Evolutionary conservation across 1,139 yeast species (phyloP).

Genomic region (Taphrina sp.): DNA sequence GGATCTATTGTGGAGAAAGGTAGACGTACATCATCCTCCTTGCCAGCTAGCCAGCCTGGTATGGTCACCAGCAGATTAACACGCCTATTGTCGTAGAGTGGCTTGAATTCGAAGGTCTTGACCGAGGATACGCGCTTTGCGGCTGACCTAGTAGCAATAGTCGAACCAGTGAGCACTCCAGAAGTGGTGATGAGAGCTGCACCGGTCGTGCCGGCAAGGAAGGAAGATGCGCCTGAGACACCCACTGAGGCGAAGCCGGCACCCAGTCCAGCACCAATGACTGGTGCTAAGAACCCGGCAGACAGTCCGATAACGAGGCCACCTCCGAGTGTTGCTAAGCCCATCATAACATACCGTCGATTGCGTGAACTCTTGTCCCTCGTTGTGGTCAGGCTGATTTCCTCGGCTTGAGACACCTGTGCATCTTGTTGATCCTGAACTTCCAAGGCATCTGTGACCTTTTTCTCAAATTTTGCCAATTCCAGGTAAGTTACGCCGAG

Average conservation of each 20-base stretch:
- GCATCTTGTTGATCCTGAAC: slow-evolving; percentile 60
- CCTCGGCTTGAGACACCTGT: slow-evolving; percentile 67
- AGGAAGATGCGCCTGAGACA: slow-evolving; percentile 84
- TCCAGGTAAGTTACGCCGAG: slow-evolving; percentile 63
- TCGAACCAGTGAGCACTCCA: slow-evolving; percentile 87
- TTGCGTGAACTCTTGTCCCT: slow-evolving; percentile 65
- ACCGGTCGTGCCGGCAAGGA: slow-evolving; percentile 95
- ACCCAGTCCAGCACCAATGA: slow-evolving; percentile 96
- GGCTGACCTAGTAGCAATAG: slow-evolving; percentile 84
- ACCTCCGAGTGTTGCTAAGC: slow-evolving; percentile 96
- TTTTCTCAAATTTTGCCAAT: slow-evolving; percentile 80
- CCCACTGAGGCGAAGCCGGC: slow-evolving; percentile 97
- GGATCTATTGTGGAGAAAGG: slow-evolving; percentile 98
- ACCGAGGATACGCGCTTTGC: slow-evolving; percentile 85
- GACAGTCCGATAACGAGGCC: slow-evolving; percentile 90
- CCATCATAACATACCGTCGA: slow-evolving; percentile 79
- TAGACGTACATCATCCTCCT: slow-evolving; percentile 89
- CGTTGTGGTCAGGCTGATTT: slow-evolving; percentile 54
- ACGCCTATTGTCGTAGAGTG: slow-evolving; percentile 85
- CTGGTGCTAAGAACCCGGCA: slow-evolving; percentile 94
- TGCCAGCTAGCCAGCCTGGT: slow-evolving; percentile 97
- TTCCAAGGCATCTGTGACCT: slow-evolving; percentile 86
- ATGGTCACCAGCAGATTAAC: slow-evolving; percentile 86
- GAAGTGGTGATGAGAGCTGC: slow-evolving; percentile 91
- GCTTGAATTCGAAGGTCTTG: slow-evolving; percentile 87